Conservation (phyloP, 768 basidiomycete species). For the Galerina marginata region DNA sequence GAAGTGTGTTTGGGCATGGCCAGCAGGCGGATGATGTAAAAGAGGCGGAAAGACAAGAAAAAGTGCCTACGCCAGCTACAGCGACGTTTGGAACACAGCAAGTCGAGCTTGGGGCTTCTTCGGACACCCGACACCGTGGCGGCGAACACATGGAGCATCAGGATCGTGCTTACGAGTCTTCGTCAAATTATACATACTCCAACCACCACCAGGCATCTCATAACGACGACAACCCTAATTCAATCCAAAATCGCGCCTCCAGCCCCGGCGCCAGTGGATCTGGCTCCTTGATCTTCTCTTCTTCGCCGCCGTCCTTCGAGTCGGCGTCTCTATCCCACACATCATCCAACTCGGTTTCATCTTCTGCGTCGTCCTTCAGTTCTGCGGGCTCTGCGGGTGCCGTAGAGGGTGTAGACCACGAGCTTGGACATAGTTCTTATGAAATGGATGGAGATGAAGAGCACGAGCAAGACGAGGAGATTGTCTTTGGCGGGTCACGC, state of each 20-base stretch:
- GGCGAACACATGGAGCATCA: no score
- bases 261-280: not conserved
- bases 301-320: constrained; percentile 26
- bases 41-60: not conserved
- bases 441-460: constrained; percentile 2
- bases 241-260: not conserved
- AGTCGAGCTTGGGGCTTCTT: not conserved
- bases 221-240: not conserved
- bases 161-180: no score
- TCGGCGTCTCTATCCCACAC: constrained; percentile 37
- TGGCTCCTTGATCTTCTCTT: constrained; percentile 18
- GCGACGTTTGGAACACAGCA: not conserved
- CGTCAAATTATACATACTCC: no score
- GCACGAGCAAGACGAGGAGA: not conserved
- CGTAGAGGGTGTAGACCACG: not conserved
- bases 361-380: constrained; percentile 46
- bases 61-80: not conserved
- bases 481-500: not conserved
- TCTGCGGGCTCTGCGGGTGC: constrained; percentile 16
- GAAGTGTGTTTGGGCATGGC: not conserved
- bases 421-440: not conserved
- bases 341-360: constrained; percentile 40
- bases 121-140: not conserved
- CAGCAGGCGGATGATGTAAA: not conserved
- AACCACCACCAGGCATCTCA: no score